Evolutionary conservation across 345 rosid genomes (phyloP).

Genomic region (Hibiscus tridactylites): DNA sequence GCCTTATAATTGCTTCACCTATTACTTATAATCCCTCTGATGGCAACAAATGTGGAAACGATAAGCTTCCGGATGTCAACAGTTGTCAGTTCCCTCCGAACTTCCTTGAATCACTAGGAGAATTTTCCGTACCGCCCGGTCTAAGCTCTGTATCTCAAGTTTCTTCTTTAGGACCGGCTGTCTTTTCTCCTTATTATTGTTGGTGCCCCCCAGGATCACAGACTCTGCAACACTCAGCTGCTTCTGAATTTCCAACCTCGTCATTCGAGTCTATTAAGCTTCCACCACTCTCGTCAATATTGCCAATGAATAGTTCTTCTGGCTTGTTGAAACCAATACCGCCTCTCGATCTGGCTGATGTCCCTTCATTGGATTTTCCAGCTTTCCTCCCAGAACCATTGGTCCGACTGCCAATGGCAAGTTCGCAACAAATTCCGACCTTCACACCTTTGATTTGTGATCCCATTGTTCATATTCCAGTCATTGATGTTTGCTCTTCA

Average conservation of each 20-base stretch:
- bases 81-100: slow-evolving; percentile 17
- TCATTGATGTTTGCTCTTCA: slow-evolving; percentile 80
- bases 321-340: slow-evolving; percentile 40
- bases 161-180: slow-evolving; percentile 35
- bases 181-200: slow-evolving; percentile 77
- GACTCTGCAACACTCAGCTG: slow-evolving; percentile 29
- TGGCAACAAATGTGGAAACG: slow-evolving; percentile 23
- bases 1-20: slow-evolving; percentile 26
- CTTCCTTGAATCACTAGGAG: slow-evolving; percentile 37
- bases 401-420: slow-evolving; percentile 42
- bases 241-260: slow-evolving; percentile 30
- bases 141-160: slow-evolving; percentile 27
- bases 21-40: slow-evolving; percentile 18
- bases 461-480: slow-evolving; percentile 82
- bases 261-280: slow-evolving; percentile 43
- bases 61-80: slow-evolving; percentile 16
- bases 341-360: slow-evolving; percentile 44
- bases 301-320: slow-evolving; percentile 41
- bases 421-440: slow-evolving; percentile 59
- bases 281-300: slow-evolving; percentile 53
- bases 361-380: slow-evolving; percentile 44
- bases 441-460: slow-evolving; percentile 86
- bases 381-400: slow-evolving; percentile 52
- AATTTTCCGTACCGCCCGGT: slow-evolving; percentile 23
- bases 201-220: slow-evolving; percentile 75